Base-by-base conservation (phyloP, 805 yeast species). In the Candida sonorensis region DNA sequence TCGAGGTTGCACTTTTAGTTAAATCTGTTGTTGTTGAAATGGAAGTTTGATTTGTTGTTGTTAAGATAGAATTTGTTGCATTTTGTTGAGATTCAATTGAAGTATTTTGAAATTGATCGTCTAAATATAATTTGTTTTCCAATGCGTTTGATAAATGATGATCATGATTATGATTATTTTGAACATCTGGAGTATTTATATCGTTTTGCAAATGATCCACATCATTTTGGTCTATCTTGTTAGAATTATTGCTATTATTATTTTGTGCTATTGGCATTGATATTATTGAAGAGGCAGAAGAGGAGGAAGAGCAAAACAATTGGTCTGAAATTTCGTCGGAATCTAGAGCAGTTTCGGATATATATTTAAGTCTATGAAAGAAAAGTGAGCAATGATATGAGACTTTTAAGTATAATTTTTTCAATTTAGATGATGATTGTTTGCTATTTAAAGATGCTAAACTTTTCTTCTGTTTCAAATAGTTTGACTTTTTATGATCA, bases 321-420 rank as follows among this genome's bases (percentile, higher is more conserved):
- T 70, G 74, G 30, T 65, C 68, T 1, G 69, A 59, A 1, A 62
- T 57, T 40, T 73, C 76, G 56, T 71, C 75, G 4, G 69, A 61
- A 13, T 63, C 59, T 25, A 72, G 59, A 3, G 63, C 64, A 14
- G 66, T 72, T 41, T 74, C 77, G 3, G 77, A 65, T 1, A 74
- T 38, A 7, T 62, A 47, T 35, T 61, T 61, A 17, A 75, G 40
- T 50, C 52, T 34, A 39, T 50, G 35, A 38, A 53, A 38, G 46
- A 64, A 40, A 31, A 53, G 38, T 26, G 67, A 58, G 47, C 69
- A 45, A 17, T 61, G 62, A 11, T 57, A 35, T 1, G 68, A 56
- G 7, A 72, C 45, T 33, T 57, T 64, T 35, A 60, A 54, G 27
- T 72, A 50, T 25, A 39, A 30, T 24, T 26, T 37, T 23, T 31